Evolutionary conservation across 2,329 filamentous ascomycete species (phyloP).

Genomic region (Sporothrix euskadiensis): DNA sequence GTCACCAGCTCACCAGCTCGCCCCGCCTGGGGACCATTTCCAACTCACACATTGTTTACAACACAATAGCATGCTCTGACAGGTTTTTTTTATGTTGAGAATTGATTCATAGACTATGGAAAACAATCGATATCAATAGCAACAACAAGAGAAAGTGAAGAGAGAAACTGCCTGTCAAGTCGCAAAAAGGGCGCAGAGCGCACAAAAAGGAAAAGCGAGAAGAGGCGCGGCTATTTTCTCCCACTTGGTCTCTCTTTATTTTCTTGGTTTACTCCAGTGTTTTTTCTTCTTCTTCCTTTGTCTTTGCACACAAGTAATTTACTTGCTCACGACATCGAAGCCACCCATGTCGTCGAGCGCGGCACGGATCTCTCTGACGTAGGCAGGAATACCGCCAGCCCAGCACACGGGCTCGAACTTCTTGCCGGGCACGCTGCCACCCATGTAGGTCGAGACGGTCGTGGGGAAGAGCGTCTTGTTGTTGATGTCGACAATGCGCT

Average conservation of each 20-base stretch:
- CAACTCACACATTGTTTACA: not conserved
- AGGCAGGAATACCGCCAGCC: conserved; percentile 44
- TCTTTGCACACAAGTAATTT: not conserved
- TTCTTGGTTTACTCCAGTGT: not conserved
- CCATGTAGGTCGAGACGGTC: conserved; percentile 56
- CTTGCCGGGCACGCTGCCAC: conserved; percentile 57
- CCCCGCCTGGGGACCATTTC: too few relatives aligned
- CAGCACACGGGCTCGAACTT: conserved; percentile 54
- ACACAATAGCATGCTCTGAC: too few relatives aligned
- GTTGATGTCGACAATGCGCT: conserved; percentile 78
- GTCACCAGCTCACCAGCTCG: too few relatives aligned
- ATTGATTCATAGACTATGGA: not conserved
- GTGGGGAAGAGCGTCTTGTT: conserved; percentile 57
- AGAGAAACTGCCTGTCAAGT: not conserved
- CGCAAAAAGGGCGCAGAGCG: not conserved
- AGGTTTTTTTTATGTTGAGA: not conserved
- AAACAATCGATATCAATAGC: not conserved
- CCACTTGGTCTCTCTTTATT: not conserved
- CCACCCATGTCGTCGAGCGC: conserved; percentile 43
- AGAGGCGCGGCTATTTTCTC: not conserved
- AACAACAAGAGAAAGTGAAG: not conserved
- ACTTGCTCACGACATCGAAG: conserved; percentile 35
- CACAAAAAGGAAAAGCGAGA: not conserved
- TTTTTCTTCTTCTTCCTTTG: not conserved
- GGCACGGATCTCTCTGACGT: conserved; percentile 39